Conservation (phyloP, 2,329 filamentous ascomycete genomes). For the Didymella exigua region DNA sequence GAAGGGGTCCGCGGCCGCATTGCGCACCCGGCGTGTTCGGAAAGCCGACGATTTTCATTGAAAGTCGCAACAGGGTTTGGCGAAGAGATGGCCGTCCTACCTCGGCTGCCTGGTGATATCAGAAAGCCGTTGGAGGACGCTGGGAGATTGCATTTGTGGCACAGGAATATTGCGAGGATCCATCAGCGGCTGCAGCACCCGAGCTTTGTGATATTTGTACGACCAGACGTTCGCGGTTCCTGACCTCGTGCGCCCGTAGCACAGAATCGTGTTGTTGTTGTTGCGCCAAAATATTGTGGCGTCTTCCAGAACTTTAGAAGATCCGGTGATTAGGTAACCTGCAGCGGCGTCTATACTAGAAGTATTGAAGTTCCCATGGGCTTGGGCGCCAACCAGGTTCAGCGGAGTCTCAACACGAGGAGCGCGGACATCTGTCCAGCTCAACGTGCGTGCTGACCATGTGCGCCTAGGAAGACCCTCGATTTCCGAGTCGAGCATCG, state of each 20-base stretch:
- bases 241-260: slow-evolving; percentile 20
- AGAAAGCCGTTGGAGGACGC: slow-evolving; percentile 36
- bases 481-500: slow-evolving; percentile 15
- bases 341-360: slow-evolving; percentile 12
- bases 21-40: slow-evolving; percentile 20
- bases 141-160: slow-evolving; percentile 22
- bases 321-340: slow-evolving; percentile 22
- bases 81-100: slow-evolving; percentile 27
- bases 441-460: slow-evolving; percentile 35
- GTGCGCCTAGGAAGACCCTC: slow-evolving; percentile 19
- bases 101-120: slow-evolving; percentile 21
- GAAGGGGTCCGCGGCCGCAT: slow-evolving; percentile 28
- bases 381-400: slow-evolving; percentile 27
- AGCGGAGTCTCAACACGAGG: slow-evolving; percentile 21
- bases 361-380: slow-evolving; percentile 26
- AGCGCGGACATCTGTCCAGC: slow-evolving; percentile 27
- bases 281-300: slow-evolving; percentile 26
- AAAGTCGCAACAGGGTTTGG: slow-evolving; percentile 20
- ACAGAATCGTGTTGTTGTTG: slow-evolving; percentile 14
- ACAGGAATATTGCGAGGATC: slow-evolving; percentile 11
- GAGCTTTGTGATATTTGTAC: slow-evolving; percentile 15
- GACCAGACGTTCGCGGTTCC: background rate
- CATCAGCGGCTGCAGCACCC: slow-evolving; percentile 2
- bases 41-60: slow-evolving; percentile 28
- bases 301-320: slow-evolving; percentile 33